Conservation (phyloP, 176 grass and related monocot genomes). For the Zea mays region Zm-B73-REFERENCE-NAM-5.0 NC_050099.1:198176001-198176500, state of each 20-base stretch:
- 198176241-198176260: slow-evolving; percentile 38
- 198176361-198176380: slow-evolving; percentile 15
- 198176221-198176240: slow-evolving; percentile 25
- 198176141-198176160: background rate
- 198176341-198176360: slow-evolving; percentile 8
- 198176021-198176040: no score
- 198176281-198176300: slow-evolving; percentile 33
- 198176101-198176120: background rate
- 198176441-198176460: slow-evolving; percentile 22
- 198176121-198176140: slow-evolving; percentile 22
- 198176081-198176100: background rate
- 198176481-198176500: slow-evolving; percentile 59
- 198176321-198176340: background rate
- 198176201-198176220: background rate
- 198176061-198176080: slow-evolving; percentile 22
- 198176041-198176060: background rate
- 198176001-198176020: no score
- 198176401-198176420: slow-evolving; percentile 25
- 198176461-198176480: slow-evolving; percentile 54
- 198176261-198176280: slow-evolving; percentile 9
- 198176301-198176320: slow-evolving; percentile 10
- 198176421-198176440: background rate
- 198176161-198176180: slow-evolving; percentile 21
- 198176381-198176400: background rate
- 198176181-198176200: background rate